phyloP scores from a whole-genome alignment of 257 asterid genomes.

The Gentiana straminea region DNA sequence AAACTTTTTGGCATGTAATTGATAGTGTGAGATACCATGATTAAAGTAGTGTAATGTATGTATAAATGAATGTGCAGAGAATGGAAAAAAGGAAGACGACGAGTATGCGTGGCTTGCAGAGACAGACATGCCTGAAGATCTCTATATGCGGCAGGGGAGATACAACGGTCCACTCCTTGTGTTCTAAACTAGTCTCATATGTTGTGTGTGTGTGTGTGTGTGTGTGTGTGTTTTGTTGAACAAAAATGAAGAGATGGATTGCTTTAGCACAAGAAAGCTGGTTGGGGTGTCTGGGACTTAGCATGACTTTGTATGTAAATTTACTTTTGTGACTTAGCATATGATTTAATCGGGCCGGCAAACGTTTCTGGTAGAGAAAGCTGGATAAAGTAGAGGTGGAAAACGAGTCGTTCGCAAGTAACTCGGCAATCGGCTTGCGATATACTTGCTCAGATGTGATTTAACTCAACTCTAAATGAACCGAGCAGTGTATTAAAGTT shows the following conservation, averaged over 20 bases:
- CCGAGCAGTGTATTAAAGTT: too few species aligned
- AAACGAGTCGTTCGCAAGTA: too few species aligned
- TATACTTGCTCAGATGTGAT: too few species aligned
- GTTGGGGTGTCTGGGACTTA: neutral
- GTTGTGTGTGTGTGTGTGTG: too few species aligned
- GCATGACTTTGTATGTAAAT: neutral
- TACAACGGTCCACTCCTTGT: conserved; percentile 56
- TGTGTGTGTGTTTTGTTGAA: too few species aligned
- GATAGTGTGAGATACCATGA: neutral
- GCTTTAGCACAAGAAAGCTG: neutral
- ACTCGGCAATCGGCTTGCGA: too few species aligned
- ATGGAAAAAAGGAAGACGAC: conserved; percentile 36
- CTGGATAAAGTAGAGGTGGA: too few species aligned
- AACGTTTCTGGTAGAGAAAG: too few species aligned
- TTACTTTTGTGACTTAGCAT: neutral
- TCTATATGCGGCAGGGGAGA: conserved; percentile 53
- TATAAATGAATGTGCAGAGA: conserved; percentile 25
- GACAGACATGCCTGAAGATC: conserved; percentile 61
- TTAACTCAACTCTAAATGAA: too few species aligned
- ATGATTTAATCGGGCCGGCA: too few species aligned
- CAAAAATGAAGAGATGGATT: neutral
- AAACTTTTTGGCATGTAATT: neutral
- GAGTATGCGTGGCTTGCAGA: conserved; percentile 87
- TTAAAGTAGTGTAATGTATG: neutral
- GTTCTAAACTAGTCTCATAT: conserved; percentile 10